Evolutionary conservation across 2,329 filamentous ascomycete genomes (phyloP), one percentile per base, ranked within the genome.

Genomic region (Parastagonospora avenae): DNA sequence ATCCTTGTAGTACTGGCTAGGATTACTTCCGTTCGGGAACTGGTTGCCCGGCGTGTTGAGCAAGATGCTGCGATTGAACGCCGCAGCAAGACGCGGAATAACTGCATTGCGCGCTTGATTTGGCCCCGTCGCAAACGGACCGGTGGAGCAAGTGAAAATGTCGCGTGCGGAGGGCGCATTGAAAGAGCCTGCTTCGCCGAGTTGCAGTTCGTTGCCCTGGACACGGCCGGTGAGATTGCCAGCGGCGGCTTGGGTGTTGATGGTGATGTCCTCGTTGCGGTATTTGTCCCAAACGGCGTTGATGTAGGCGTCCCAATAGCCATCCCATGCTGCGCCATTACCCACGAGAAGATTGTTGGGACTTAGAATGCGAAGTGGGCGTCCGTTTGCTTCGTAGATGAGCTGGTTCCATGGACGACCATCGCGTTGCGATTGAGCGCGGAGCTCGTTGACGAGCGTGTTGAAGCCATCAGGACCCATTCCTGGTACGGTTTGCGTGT

Each of bases 11-110:
- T 75, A 76, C 29, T 60, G 48, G 5, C 48, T 47, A 8, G 66
- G 63, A 16, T 55, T 55, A n/a, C 62, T 66, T 24, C 67, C 69
- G 47, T 70, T 75, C 54, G 46, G 78, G 69, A 63, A 78, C 65
- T 55, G 63, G 10, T 75, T 71, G 9, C 55, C 53, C 0, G 57
- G 54, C 8, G 72, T 59, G 35, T 63, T 70, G 5, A 94, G 66
- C 53, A 94, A 73, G 9, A 88, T 92, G 30, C 83, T 86, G 16
- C 90, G 82, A 73, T 92, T 91, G 64, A 93, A 84, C 1, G 87
- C 89, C 1, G 90, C 90, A 0, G 87, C 83, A 11, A 94, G 75
- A n/a, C 90, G 81, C 0, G 91, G 88, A 8, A 86, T 86, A 48
- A 92, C 82, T 35, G 86, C 85, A 52, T 79, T 78, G 14, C 76